Base-by-base conservation (phyloP, 2,329 filamentous ascomycete species). In the Thermoascus crustaceus region DNA sequence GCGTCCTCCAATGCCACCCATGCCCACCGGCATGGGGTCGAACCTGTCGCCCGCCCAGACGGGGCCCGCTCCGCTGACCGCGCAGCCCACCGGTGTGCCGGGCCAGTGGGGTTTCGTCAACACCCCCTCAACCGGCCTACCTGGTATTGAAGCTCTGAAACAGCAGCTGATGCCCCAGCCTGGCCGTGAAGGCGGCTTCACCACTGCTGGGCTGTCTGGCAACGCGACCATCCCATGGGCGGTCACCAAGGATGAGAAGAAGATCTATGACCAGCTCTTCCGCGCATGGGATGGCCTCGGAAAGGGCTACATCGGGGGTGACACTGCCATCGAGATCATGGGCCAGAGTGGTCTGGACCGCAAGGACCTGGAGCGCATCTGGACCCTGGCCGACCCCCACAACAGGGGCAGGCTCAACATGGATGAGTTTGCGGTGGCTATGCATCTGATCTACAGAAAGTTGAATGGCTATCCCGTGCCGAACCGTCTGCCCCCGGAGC, bases 31-130 rank as follows among this genome's bases (percentile, higher is more conserved):
- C 3, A 76, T 85, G 72, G 78, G 76, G 64, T 73, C 57, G 61
- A 74, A 53, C 44, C 64, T 78, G 30, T 73, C 70, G 14, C 78
- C 76, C 32, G 72, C 60, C 27, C 73, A 73, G 49, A 82, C 82
- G 29, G 82, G 83, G n/a, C 74, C 80, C 62, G 62, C 72, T 32
- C 71, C 75, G 2, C 61, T 98, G 43, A 89, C 93, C 50, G 80
- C 87, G n/a, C 91, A 98, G 57, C 91, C 91, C 4, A 98, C 91
- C 2, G 91, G 91, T 7, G 70, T 78, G 22, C 89, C 91, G 4
- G 91, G 91, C 9, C 91, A 96, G 57, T 98, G 91, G 91, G 91
- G 91, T n/a, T 76, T 96, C 36, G 91, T 96, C 20, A 98, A 98
- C 60, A 84, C 87, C 2, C 91, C 91, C 2, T 76, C 88, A 4